Evolutionary conservation across 1,139 yeast species (phyloP).

Genomic region (Meyerozyma elateridarum): DNA sequence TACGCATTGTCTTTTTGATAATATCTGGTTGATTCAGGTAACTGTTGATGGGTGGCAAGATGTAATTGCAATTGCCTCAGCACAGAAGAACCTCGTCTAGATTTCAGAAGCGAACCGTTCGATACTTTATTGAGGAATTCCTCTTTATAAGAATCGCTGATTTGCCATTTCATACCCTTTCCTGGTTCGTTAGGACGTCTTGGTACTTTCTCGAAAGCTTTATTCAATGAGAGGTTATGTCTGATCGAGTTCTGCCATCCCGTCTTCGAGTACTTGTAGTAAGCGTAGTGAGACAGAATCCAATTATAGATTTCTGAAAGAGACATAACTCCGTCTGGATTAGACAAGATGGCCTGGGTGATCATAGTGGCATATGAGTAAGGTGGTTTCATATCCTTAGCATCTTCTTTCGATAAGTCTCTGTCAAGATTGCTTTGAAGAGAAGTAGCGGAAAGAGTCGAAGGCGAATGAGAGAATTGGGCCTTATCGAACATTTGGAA

Average conservation of each 20-base stretch:
- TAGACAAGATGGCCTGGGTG: slow-evolving; percentile 90
- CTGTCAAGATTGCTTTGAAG: slow-evolving; percentile 50
- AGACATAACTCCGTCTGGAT: slow-evolving; percentile 83
- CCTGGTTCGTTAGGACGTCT: slow-evolving; percentile 96
- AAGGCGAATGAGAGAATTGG: slow-evolving; percentile 35
- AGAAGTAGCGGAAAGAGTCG: slow-evolving; percentile 37
- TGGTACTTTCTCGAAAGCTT: slow-evolving; percentile 92
- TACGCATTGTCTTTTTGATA: slow-evolving; percentile 20
- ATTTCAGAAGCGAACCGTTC: slow-evolving; percentile 66
- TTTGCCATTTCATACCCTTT: slow-evolving; percentile 99
- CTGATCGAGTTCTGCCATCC: slow-evolving; percentile 87
- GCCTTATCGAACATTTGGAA: slow-evolving; percentile 53
- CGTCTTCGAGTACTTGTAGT: slow-evolving; percentile 86
- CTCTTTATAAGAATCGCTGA: slow-evolving; percentile 74
- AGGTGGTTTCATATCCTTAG: slow-evolving; percentile 93
- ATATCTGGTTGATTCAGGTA: slow-evolving; percentile 49
- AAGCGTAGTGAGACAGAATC: slow-evolving; percentile 84
- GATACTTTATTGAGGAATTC: slow-evolving; percentile 80
- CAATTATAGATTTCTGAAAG: slow-evolving; percentile 88
- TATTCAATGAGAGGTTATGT: slow-evolving; percentile 74
- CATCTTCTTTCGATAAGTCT: slow-evolving; percentile 82
- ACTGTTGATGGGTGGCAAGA: slow-evolving; percentile 62
- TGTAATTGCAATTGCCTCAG: slow-evolving; percentile 74
- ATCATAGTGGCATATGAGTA: slow-evolving; percentile 97
- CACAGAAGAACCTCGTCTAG: slow-evolving; percentile 76